Base-by-base conservation (phyloP, 768 basidiomycete genomes). In the Ramaria sp. region DNA sequence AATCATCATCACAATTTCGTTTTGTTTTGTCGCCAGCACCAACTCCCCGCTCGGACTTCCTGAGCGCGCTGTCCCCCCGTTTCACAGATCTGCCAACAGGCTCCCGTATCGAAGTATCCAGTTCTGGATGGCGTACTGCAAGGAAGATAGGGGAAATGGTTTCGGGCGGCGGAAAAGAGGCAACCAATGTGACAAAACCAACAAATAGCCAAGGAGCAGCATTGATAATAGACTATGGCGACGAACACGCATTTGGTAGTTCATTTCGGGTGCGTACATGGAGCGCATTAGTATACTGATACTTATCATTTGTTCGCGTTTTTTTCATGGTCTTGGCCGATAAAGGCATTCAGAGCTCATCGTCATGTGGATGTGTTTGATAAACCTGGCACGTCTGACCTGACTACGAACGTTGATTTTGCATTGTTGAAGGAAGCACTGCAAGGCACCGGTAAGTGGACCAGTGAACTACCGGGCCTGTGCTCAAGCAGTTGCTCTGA, bases 321-420 rank as follows among this genome's bases (percentile, higher is more conserved):
- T 58, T 43, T 10, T 33, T n/a, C 12, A 13, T 37, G 20, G 6
- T 24, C n/a, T 38, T 27, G 2, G n/a, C 19, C 13, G 20, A 13
- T 30, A 15, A 30, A 97, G 94, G 96, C 88, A 0, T 97, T 99
- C 77, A 86, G 85, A 68, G 74, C 82, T 20, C 96, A 98, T 66
- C 77, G 83, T 58, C 81, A 91, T 13, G 86, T 89, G 1, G 86
- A 94, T 66, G 75, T 89, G 3, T 95, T 98, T 65, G 76, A 86
- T 53, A 72, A 76, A 10, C 93, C 94, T 0, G 96, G 96, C 17
- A 78, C 88, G 42, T 86, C 88, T 42, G 96, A 99, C 68, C 71
- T 98, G 48, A 99, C 96, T 0, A 84, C 88, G n/a, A 96, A 98
- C 65, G 95, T 99, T 49, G 94, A 99, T 70, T 98, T 98, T 70